A percentile compares a stretch with the other conserved stretches of the same genome.
phyloP scores from a whole-genome alignment of 257 asterid genomes.

The Voacanga thouarsii region DNA sequence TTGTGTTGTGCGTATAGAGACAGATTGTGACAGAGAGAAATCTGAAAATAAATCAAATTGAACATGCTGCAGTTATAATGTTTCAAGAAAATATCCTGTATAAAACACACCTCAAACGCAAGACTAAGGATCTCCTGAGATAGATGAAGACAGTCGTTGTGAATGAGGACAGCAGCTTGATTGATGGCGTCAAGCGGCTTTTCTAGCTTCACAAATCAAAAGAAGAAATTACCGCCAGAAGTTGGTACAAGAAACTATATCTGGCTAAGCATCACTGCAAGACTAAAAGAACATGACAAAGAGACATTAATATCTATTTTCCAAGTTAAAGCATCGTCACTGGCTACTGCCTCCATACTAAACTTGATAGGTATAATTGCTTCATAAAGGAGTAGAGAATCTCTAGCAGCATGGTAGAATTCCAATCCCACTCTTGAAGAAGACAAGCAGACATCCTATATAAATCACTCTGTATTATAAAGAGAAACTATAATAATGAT shows the following conservation, averaged over 20 bases:
- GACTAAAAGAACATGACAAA: background rate
- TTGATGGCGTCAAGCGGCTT: conserved; percentile 83
- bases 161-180: conserved; percentile 90
- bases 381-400: conserved; percentile 83
- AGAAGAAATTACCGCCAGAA: conserved; percentile 2
- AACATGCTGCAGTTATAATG: background rate
- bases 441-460: conserved; percentile 83
- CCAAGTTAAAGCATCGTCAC: background rate
- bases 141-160: conserved; percentile 88
- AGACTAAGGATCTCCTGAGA: conserved; percentile 95
- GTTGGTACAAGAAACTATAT: conserved; percentile 5
- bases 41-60: background rate
- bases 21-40: background rate
- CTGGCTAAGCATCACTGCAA: background rate
- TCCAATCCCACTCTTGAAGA: conserved; percentile 87
- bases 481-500: conserved; percentile 14
- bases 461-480: conserved; percentile 22
- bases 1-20: background rate
- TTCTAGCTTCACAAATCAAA: conserved; percentile 64
- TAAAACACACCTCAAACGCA: conserved; percentile 69
- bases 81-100: background rate
- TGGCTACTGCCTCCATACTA: conserved; percentile 29
- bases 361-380: conserved; percentile 91
- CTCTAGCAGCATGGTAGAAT: conserved; percentile 83
- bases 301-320: conserved; percentile 1